A percentile compares a stretch with the other conserved stretches of the same genome.
These are phyloP conservation scores for Astrothelium subdiscretum DNA, from an alignment of 495 filamentous ascomycete genomes.

Conservation along the genomic window DNA sequence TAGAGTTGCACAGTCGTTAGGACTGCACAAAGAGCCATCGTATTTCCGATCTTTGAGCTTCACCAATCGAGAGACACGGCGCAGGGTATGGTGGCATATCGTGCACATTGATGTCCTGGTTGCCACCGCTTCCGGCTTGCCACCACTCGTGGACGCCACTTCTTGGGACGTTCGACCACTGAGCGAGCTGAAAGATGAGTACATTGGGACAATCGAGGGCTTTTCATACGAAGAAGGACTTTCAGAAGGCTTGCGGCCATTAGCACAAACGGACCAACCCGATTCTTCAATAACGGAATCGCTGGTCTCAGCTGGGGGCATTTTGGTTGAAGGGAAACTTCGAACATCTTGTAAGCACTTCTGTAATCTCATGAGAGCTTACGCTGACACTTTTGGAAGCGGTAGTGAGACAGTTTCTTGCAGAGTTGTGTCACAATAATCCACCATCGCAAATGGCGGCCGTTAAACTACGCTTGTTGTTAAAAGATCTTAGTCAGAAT, in stretches of 20 bases:
- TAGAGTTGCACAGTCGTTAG: constrained; percentile 11
- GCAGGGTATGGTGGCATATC: constrained; percentile 15
- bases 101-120: constrained; percentile 12
- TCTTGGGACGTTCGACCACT: constrained; percentile 5
- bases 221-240: constrained; percentile 1
- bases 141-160: constrained; percentile 6
- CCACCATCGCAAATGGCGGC: not conserved
- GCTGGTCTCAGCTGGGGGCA: not conserved
- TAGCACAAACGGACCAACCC: not conserved
- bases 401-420: not conserved
- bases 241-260: not conserved
- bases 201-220: constrained; percentile 9
- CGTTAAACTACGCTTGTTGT: not conserved
- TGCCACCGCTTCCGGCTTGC: constrained; percentile 8
- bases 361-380: not conserved
- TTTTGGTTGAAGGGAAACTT: constrained; percentile 3
- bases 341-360: constrained; percentile 1
- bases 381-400: not conserved
- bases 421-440: not conserved
- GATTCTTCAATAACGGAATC: not conserved
- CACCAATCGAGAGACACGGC: constrained; percentile 5
- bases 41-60: not conserved
- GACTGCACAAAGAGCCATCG: constrained; percentile 13
- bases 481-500: not conserved
- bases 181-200: constrained; percentile 14